These are phyloP conservation scores for Hypoxylon cercidicola DNA, from an alignment of 495 filamentous ascomycete species.

Conservation along the genomic window DNA sequence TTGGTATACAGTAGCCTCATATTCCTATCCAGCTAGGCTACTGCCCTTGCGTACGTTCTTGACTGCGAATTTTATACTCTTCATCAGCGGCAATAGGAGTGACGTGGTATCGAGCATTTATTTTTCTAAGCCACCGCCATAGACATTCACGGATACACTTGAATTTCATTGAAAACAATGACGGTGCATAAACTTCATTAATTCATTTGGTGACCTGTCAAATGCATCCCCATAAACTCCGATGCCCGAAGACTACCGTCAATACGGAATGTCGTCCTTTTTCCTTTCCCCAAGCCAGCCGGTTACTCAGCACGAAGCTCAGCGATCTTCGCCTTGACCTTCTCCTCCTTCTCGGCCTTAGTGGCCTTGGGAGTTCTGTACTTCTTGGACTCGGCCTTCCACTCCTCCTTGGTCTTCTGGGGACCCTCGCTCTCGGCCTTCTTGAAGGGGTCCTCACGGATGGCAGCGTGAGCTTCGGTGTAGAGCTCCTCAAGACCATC, in stretches of 20 bases:
- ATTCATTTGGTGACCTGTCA: slow-evolving; percentile 45
- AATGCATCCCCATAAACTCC: slow-evolving; percentile 49
- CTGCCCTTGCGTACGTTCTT: too few relatives aligned
- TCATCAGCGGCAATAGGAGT: too few relatives aligned
- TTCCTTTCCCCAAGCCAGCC: slow-evolving; percentile 33
- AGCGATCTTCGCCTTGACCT: slow-evolving; percentile 89
- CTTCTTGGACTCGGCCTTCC: slow-evolving; percentile 96
- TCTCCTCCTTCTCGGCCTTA: slow-evolving; percentile 79
- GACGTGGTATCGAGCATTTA: too few relatives aligned
- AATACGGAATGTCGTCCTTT: slow-evolving; percentile 43
- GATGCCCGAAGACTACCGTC: slow-evolving; percentile 47
- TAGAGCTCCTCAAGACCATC: slow-evolving; percentile 98
- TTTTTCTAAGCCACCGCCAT: not conserved
- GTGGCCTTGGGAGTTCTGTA: slow-evolving; percentile 78
- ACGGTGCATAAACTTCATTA: slow-evolving; percentile 48
- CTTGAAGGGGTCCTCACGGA: slow-evolving; percentile 98
- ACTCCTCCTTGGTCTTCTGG: slow-evolving; percentile 96
- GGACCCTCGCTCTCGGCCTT: slow-evolving; percentile 79
- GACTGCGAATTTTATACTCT: too few relatives aligned
- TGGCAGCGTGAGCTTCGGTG: slow-evolving; percentile 91
- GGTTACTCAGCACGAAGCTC: slow-evolving; percentile 65
- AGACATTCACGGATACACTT: slow-evolving; percentile 17
- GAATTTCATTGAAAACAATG: slow-evolving; percentile 37
- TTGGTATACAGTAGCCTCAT: too few relatives aligned
- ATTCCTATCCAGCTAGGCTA: too few relatives aligned